Evolutionary conservation across 495 filamentous ascomycete genomes (phyloP), one percentile per base, ranked within the genome.

Genomic region (Glarea lozoyensis): DNA sequence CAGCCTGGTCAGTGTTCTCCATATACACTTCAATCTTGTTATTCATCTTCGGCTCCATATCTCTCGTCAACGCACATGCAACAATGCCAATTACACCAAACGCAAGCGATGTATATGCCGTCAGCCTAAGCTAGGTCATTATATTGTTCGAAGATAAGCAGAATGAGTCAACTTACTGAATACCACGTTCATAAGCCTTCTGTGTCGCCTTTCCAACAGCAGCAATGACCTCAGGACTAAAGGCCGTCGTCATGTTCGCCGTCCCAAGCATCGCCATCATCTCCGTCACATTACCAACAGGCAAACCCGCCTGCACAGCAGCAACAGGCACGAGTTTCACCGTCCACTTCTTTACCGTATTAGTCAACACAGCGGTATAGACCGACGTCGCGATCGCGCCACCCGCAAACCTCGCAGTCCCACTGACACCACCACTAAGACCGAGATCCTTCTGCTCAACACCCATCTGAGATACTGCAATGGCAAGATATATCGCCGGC

Each of bases 21-120:
- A 60, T 49, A 42, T 50, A 60, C 27, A 56, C 41, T 35, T 60
- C 57, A 40, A 60, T 60, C 53, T 55, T 53, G 19, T 51, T 39
- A 25, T 51, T 50, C 57, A 60, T 60, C 49, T 56, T 58, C n/a
- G 36, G 37, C n/a, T 40, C 53, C 43, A 61, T 59, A 40, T 63
- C 60, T 16, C 50, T 49, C 20, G 48, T 60, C 22, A 38, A 54
- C 10, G 46, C 13, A 46, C 54, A 61, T 0, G 49, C 46, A 31
- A 61, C 48, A 19, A 60, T 58, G 10, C 48, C 56, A 2, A 60
- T 16, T 31, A 59, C 47, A 10, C 56, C 51, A 40, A 61, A 55
- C 12, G 37, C 39, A 20, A 57, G 23, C n/a, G 47, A 54, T n/a
- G 38, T 34, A 13, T 34, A 34, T 34, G 31, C 31, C 31, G 31